A percentile compares a stretch with the other conserved stretches of the same genome.
These are phyloP conservation scores for Podospora pseudopauciseta DNA, from an alignment of 495 filamentous ascomycete species.

Conservation along the genomic window DNA sequence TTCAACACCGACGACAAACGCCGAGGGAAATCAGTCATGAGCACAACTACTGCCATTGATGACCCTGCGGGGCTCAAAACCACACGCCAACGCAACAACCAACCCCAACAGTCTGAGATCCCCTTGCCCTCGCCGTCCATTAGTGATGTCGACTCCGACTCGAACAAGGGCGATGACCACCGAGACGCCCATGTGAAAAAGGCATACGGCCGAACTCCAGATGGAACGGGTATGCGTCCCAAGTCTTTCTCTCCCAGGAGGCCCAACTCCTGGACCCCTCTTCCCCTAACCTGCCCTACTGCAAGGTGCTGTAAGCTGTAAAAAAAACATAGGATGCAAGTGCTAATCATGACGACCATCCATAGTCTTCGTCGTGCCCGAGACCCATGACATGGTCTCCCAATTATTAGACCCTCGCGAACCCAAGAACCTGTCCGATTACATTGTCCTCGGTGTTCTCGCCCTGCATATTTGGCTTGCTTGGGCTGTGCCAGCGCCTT, in stretches of 20 bases:
- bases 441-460: slow-evolving; percentile 75
- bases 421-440: slow-evolving; percentile 89
- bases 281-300: background rate
- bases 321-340: background rate
- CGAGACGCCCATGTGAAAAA: slow-evolving; percentile 47
- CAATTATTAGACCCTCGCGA: slow-evolving; percentile 92
- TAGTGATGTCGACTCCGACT: background rate
- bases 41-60: slow-evolving; percentile 21
- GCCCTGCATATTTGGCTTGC: slow-evolving; percentile 67
- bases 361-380: slow-evolving; percentile 91
- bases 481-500: slow-evolving; percentile 62
- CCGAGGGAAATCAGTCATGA: slow-evolving; percentile 21
- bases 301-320: background rate
- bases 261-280: background rate
- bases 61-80: slow-evolving; percentile 24
- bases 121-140: slow-evolving; percentile 3
- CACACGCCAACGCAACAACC: slow-evolving; percentile 24
- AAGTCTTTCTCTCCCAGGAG: background rate
- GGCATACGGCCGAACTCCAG: slow-evolving; percentile 88
- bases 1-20: slow-evolving; percentile 26
- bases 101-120: background rate
- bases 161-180: background rate
- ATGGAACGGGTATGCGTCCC: slow-evolving; percentile 72
- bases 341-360: background rate
- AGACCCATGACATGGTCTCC: slow-evolving; percentile 98